Percentiles rank a stretch among this genome's conserved stretches.
These are phyloP conservation scores for Setaria italica DNA, from an alignment of 202 grass and related monocot species.

Conservation along the genomic window DNA sequence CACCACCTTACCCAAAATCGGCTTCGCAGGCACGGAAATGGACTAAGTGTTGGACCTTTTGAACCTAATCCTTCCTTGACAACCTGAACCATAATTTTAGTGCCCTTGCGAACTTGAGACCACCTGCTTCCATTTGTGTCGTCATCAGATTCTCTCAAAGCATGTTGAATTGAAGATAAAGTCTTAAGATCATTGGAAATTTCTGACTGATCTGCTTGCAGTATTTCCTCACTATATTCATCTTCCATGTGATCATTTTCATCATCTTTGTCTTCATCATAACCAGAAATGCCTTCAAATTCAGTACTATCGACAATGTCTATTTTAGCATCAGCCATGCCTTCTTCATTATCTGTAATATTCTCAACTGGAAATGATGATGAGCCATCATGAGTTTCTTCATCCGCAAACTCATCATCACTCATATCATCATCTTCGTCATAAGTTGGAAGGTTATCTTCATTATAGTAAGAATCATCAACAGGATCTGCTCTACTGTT, in stretches of 20 bases:
- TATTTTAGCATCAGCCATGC: slow-evolving; percentile 46
- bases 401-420: slow-evolving; percentile 56
- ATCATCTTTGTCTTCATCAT: slow-evolving; percentile 60
- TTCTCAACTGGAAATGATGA: slow-evolving; percentile 47
- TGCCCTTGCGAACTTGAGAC: slow-evolving; percentile 83
- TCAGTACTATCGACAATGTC: slow-evolving; percentile 42
- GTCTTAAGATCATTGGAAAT: slow-evolving; percentile 59
- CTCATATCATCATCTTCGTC: slow-evolving; percentile 52
- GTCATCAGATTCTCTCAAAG: slow-evolving; percentile 55
- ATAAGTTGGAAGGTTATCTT: slow-evolving; percentile 43
- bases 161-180: slow-evolving; percentile 63
- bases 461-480: slow-evolving; percentile 41
- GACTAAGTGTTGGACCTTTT: slow-evolving; percentile 89
- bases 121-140: slow-evolving; percentile 70
- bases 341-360: slow-evolving; percentile 50
- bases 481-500: slow-evolving; percentile 50
- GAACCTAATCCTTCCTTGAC: slow-evolving; percentile 89
- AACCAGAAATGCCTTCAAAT: slow-evolving; percentile 49
- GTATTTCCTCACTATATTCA: slow-evolving; percentile 56
- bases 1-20: slow-evolving; percentile 86
- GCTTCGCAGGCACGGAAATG: slow-evolving; percentile 89
- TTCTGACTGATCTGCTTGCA: slow-evolving; percentile 50
- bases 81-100: slow-evolving; percentile 96
- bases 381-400: slow-evolving; percentile 59
- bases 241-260: slow-evolving; percentile 57